phyloP scores from a whole-genome alignment of 371 early-diverging fungal genomes.

The Mucor circinelloides region DNA sequence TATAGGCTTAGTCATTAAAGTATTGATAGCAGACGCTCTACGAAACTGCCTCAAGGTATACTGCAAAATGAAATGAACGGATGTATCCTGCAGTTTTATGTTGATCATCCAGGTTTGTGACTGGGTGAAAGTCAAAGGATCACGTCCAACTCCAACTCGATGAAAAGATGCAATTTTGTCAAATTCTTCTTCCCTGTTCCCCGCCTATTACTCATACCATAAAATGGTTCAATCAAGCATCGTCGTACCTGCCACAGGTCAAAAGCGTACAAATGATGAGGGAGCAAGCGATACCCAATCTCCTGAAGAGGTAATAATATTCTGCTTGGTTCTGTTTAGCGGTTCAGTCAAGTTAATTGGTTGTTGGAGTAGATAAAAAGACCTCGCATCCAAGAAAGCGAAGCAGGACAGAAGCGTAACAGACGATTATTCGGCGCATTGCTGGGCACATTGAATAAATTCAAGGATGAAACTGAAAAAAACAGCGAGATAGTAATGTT shows the following conservation, averaged over 20 bases:
- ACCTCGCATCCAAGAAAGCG: conserved; percentile 33
- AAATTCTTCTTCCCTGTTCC: not conserved
- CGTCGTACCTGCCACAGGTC: conserved; percentile 6
- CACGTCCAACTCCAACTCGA: not conserved
- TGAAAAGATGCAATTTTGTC: not conserved
- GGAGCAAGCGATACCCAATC: not conserved
- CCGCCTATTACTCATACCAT: not conserved
- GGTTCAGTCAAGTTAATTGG: not conserved
- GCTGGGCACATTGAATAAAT: conserved; percentile 60
- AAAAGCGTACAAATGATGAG: not conserved
- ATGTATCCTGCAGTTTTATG: not conserved
- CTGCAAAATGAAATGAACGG: not conserved
- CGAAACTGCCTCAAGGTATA: not conserved
- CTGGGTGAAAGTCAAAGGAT: not conserved
- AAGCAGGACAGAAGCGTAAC: conserved; percentile 46
- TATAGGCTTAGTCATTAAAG: too few relatives aligned
- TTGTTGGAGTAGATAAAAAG: conserved; percentile 20
- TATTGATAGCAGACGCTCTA: too few relatives aligned
- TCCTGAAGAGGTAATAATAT: not conserved
- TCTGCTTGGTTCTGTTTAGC: not conserved
- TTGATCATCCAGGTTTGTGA: not conserved
- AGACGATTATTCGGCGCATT: conserved; percentile 61
- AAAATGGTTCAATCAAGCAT: conserved; percentile 26
- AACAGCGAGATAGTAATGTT: conserved; percentile 51
- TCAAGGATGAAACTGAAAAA: conserved; percentile 53